These are phyloP conservation scores for Annulohypoxylon stygium DNA, from an alignment of 495 filamentous ascomycete genomes.

Conservation along the genomic window DNA sequence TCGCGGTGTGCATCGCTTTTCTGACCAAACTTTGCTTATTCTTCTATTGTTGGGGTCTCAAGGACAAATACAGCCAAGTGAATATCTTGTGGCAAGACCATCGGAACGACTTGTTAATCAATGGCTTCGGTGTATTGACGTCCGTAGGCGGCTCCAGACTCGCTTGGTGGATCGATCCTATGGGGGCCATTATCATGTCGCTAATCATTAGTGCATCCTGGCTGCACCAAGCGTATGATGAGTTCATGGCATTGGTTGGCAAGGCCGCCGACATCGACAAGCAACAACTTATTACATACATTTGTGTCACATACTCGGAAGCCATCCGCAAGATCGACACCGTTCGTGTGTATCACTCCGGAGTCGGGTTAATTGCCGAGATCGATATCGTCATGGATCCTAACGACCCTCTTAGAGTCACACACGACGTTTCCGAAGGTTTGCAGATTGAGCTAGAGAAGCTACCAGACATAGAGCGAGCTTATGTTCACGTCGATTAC, in stretches of 20 bases:
- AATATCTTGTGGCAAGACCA: conserved; percentile 94
- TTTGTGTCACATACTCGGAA: conserved; percentile 92
- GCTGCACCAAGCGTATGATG: conserved; percentile 85
- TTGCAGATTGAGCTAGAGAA: conserved; percentile 95
- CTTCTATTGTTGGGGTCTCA: conserved; percentile 90
- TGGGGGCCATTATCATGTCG: conserved; percentile 89
- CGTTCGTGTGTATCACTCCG: conserved; percentile 91
- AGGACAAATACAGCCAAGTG: conserved; percentile 88
- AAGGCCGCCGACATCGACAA: conserved; percentile 86
- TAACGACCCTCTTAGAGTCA: conserved; percentile 74
- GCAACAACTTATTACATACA: conserved; percentile 95
- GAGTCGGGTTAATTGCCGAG: conserved; percentile 89
- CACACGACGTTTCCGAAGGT: conserved; percentile 94
- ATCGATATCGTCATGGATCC: conserved; percentile 91
- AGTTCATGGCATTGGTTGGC: conserved; percentile 92
- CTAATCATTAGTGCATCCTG: conserved; percentile 81
- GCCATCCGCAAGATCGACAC: conserved; percentile 88
- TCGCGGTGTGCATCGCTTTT: conserved; percentile 90
- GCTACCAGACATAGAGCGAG: conserved; percentile 90
- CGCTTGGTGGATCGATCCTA: conserved; percentile 94
- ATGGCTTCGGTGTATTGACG: conserved; percentile 91
- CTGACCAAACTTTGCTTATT: conserved; percentile 86
- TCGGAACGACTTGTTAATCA: conserved; percentile 89
- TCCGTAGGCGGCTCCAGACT: conserved; percentile 88
- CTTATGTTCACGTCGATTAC: conserved; percentile 98